Base-by-base conservation (phyloP, 768 basidiomycete genomes). In the Lyophyllum decastes region DNA sequence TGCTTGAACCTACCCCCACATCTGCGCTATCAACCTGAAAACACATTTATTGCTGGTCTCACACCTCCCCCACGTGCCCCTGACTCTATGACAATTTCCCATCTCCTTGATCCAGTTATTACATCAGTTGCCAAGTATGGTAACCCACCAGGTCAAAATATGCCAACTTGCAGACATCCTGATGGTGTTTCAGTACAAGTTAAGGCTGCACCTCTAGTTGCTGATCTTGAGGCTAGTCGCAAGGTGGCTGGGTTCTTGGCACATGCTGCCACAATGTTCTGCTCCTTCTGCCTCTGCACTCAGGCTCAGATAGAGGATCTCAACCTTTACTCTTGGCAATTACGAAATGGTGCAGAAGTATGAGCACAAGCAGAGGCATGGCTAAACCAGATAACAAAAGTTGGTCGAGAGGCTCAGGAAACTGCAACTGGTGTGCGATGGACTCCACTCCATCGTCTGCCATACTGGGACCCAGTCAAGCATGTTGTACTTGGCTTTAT, bases 1-100 rank as follows among this genome's bases (percentile, higher is more conserved):
- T 77, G 75, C 58, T 44, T 73, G 35, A 77, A 77, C 52, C 63
- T 77, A 1, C 76, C 75, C 4, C 50, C 50, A 2, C 40, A 67
- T 8, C 41, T 73, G 2, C 63, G 66, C 0, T 72, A 70, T 61
- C 55, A 34, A 12, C 55, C 65, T 2, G 74, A 76, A 55, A 75
- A 77, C 60, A 61, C 66, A 1, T 72, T 69, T 52, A 21, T 77
- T 58, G 60, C 64, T 57, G 72, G 71, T 1, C 54, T 76, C 2
- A 73, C 70, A 19, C 76, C 49, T 34, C 61, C 76, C 73, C 76
- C 76, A 4, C 44, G 64, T 22, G 52, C 61, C 27, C 75, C 74
- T 30, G 40, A 51, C 48, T 24, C 58, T 0, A 53, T 14, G 12
- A 66, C 63, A 6, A 67, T 72, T 70, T 66, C 35, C 72, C 66